These are phyloP conservation scores for Penicillium pulvis DNA, from an alignment of 495 filamentous ascomycete species.

Conservation along the genomic window DNA sequence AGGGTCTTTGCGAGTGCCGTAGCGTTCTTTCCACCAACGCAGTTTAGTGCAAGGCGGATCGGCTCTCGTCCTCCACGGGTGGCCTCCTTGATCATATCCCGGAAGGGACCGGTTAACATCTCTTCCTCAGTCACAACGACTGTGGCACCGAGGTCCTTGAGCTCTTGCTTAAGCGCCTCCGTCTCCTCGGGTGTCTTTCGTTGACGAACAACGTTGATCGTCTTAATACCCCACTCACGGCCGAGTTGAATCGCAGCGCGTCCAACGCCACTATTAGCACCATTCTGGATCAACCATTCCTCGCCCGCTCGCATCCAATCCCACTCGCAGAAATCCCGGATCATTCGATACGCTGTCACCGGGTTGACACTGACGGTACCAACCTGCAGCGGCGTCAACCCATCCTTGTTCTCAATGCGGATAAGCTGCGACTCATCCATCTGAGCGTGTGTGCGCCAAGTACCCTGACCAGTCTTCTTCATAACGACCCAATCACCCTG, in stretches of 20 bases:
- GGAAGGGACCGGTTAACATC: constrained; percentile 66
- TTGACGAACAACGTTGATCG: constrained; percentile 81
- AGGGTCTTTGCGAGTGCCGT: constrained; percentile 71
- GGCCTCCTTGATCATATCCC: constrained; percentile 62
- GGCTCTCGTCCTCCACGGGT: constrained; percentile 69
- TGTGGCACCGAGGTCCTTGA: constrained; percentile 72
- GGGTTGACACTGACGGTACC: constrained; percentile 91
- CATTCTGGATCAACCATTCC: constrained; percentile 95
- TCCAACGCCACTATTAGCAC: constrained; percentile 91
- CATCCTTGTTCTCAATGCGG: constrained; percentile 64
- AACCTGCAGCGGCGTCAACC: constrained; percentile 71
- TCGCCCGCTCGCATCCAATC: constrained; percentile 50
- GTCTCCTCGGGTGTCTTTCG: constrained; percentile 62
- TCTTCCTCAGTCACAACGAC: constrained; percentile 80
- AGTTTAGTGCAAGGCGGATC: constrained; percentile 81
- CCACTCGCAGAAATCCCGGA: constrained; percentile 75
- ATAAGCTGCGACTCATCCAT: constrained; percentile 65
- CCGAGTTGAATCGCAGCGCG: constrained; percentile 85
- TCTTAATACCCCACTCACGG: constrained; percentile 78
- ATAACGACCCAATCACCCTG: constrained; percentile 94
- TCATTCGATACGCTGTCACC: constrained; percentile 88
- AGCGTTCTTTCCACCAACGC: constrained; percentile 88
- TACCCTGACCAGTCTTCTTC: constrained; percentile 75
- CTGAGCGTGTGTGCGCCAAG: constrained; percentile 89
- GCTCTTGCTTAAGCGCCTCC: constrained; percentile 66